Conservation (phyloP, 208 protist species). For the Leishmania aethiopica region DNA sequence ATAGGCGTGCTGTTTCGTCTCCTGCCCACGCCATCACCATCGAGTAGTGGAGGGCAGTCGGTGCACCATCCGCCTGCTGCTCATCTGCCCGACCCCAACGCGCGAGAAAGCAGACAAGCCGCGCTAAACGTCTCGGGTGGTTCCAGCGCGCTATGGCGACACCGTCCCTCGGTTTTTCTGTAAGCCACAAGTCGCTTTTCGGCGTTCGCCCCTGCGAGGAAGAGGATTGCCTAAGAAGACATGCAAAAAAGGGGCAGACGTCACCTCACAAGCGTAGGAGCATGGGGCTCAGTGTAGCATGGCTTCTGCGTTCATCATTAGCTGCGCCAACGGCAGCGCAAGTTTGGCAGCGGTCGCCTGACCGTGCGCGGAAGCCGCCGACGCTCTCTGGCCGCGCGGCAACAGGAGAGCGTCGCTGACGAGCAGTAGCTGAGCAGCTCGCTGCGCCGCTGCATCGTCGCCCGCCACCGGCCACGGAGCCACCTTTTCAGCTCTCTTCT, state of each 20-base stretch:
- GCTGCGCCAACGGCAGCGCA: constrained; percentile 13
- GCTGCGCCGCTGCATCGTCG: background rate
- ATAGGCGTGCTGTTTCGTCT: background rate
- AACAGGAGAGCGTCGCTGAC: background rate
- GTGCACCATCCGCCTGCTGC: background rate
- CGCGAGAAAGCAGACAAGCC: background rate
- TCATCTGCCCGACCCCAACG: too few species aligned
- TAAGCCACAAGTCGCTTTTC: background rate
- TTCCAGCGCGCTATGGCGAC: background rate
- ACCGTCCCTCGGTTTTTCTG: background rate
- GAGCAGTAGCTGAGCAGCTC: background rate
- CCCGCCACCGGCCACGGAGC: background rate
- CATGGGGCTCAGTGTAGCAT: background rate
- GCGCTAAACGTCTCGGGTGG: background rate
- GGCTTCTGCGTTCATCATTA: background rate
- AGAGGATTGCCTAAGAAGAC: background rate
- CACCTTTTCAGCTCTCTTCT: background rate
- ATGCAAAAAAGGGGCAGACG: background rate
- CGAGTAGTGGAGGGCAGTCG: background rate
- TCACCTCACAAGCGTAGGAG: background rate
- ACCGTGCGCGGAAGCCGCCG: background rate
- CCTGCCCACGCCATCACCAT: background rate
- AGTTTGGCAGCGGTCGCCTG: background rate
- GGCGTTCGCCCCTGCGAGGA: background rate
- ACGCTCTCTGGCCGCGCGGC: background rate